Base-by-base conservation (phyloP, 371 early-diverging fungal species). In the Mucor indicus region DNA sequence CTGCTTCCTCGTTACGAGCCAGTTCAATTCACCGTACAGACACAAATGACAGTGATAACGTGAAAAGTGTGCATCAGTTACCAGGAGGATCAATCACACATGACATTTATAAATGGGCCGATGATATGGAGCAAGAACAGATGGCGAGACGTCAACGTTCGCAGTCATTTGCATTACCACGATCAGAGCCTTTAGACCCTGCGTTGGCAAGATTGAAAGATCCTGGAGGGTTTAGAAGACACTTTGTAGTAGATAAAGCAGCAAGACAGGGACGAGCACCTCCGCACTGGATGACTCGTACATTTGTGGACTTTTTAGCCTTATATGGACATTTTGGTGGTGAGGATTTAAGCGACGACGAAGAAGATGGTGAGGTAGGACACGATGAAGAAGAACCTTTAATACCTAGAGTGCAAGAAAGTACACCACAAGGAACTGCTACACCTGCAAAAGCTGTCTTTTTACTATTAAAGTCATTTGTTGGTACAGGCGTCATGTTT, bases 251-350 rank as follows among this genome's bases (percentile, higher is more conserved):
- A 15, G 77, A 83, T 55, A 76, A 84, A 40, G 94, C 95, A n/a
- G 72, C 70, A 27, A 70, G 70, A 21, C 68, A 79, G 52, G 90
- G 91, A 16, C 76, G 80, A 24, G 63, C 72, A 12, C 83, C 82
- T 20, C 79, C 86, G 20, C 75, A 81, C 42, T 77, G 89, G 46
- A 72, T 94, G 65, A 92, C 95, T 2, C 72, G 83, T 32, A 90
- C 86, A 53, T 97, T 94, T 79, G 85, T 95, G 36, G 96, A 95
- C 61, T 95, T 95, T 57, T 23, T 96, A 59, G 89, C 87, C 19
- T 72, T 97, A 50, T 95, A 89, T 57, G 94, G 95, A n/a, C 92
- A 92, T 58, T 97, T 93, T 66, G 96, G 93, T 23, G 98, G 96
- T 46, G 75, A 75, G 20, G 75, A 75, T 42, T 39, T 69, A 23